Evolutionary conservation across 2,329 filamentous ascomycete genomes (phyloP).

Genomic region (Xylaria hypoxylon): DNA sequence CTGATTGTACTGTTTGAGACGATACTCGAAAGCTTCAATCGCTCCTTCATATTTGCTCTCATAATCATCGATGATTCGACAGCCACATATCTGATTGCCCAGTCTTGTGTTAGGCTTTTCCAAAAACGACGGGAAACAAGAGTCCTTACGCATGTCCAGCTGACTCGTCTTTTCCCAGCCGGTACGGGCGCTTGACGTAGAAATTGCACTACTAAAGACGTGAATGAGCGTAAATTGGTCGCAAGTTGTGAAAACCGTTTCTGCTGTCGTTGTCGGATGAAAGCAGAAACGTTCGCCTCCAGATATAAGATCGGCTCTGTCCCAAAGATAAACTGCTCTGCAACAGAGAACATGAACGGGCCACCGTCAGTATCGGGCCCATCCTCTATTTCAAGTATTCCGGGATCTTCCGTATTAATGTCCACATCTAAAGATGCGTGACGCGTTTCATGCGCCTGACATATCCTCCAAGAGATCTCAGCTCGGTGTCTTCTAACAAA

Average conservation of each 20-base stretch:
- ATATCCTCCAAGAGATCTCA: constrained; percentile 12
- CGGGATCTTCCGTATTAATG: constrained; percentile 1
- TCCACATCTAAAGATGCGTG: background rate
- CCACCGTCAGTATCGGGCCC: background rate
- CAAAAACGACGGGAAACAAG: background rate
- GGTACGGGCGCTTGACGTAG: background rate
- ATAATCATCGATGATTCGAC: constrained; percentile 22
- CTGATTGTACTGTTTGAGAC: constrained; percentile 22
- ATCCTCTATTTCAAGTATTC: background rate
- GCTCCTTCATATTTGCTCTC: background rate
- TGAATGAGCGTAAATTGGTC: constrained; percentile 8
- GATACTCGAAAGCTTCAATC: background rate
- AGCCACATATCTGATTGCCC: constrained; percentile 13
- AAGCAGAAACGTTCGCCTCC: constrained; percentile 2
- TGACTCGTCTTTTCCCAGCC: constrained; percentile 8
- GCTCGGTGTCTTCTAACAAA: constrained; percentile 15
- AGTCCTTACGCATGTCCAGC: constrained; percentile 25
- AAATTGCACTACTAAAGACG: background rate
- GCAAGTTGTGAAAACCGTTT: constrained; percentile 2
- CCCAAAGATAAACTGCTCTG: constrained; percentile 18
- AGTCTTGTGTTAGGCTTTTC: background rate
- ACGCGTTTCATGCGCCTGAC: constrained; percentile 3
- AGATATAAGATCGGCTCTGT: constrained; percentile 19
- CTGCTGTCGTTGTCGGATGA: constrained; percentile 9
- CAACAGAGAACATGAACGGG: constrained; percentile 11